phyloP scores from a whole-genome alignment of 495 filamentous ascomycete genomes.

The Tuber borchii region DNA sequence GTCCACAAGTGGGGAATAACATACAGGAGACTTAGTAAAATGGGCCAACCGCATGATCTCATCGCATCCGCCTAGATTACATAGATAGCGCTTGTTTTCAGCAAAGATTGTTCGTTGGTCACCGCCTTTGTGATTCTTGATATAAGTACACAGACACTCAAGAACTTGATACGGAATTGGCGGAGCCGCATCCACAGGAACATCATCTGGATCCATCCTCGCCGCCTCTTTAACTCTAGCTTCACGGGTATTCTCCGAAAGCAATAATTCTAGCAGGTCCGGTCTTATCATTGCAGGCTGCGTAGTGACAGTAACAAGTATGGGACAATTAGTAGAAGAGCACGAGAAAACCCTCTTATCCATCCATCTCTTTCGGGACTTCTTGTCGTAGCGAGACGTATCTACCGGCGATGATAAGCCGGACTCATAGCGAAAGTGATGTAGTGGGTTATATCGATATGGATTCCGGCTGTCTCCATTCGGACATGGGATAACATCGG shows the following conservation, averaged over 20 bases:
- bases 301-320: slow-evolving; percentile 31
- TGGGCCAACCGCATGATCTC: slow-evolving; percentile 28
- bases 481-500: slow-evolving; percentile 25
- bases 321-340: slow-evolving; percentile 30
- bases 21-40: slow-evolving; percentile 12
- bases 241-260: slow-evolving; percentile 18
- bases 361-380: slow-evolving; percentile 25
- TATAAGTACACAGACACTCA: slow-evolving; percentile 22
- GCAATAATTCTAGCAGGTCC: slow-evolving; percentile 23
- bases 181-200: slow-evolving; percentile 14
- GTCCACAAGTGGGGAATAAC: not conserved
- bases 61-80: slow-evolving; percentile 25
- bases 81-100: slow-evolving; percentile 27
- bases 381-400: slow-evolving; percentile 5
- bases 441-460: slow-evolving; percentile 19
- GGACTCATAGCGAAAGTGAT: slow-evolving; percentile 36
- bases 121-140: slow-evolving; percentile 30
- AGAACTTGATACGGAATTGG: slow-evolving; percentile 15
- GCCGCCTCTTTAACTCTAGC: slow-evolving; percentile 12
- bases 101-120: slow-evolving; percentile 29
- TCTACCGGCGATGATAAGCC: slow-evolving; percentile 20
- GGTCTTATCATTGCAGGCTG: slow-evolving; percentile 29
- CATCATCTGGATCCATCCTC: slow-evolving; percentile 5
- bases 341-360: slow-evolving; percentile 38
- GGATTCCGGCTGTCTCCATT: slow-evolving; percentile 8